Base-by-base conservation (phyloP, 495 filamentous ascomycete genomes). In the Copromyces sp. region DNA sequence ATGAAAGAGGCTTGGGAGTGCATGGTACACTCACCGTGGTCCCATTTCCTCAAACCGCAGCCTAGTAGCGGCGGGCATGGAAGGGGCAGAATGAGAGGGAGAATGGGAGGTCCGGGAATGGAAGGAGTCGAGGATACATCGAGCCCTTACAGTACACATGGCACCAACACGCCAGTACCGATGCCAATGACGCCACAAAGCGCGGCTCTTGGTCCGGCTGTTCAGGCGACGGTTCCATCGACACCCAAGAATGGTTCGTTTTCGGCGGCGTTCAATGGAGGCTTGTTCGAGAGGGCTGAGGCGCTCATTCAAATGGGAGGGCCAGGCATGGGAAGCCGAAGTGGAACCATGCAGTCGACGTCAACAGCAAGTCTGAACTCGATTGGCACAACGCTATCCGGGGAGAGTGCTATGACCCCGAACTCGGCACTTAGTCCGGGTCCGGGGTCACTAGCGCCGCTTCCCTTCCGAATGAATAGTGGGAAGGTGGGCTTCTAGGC, bases 211-310 rank as follows among this genome's bases (percentile, higher is more conserved):
- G 94, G 94, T 5, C 92, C 93, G 9, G 94, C 94, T 44, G 93
- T 93, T 17, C 93, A 95, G 79, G 93, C 94, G 3, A 97, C 94
- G 1, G 90, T 97, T 24, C 93, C 94, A 39, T 91, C 90, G 9
- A 94, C 91, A 0, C 92, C 92, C 35, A 89, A 89, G 70, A 92
- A 88, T 80, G 89, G 86, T 4, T 82, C 83, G 0, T 92, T 91
- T 77, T 86, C 89, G 73, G 84, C 85, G 38, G 89, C 89, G 69
- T 92, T 93, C 74, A 84, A 83, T 37, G 90, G 91, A 5, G 89
- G 91, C 72, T 89, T 93, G 4, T 93, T 92, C 79, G 89, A 93
- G 77, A 84, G 92, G 39, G 90, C 92, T 0, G 92, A 95, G 72
- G 84, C 89, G 14, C 80, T 93, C 44, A 85, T 93, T 47, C 88